Conservation (phyloP, 2,329 filamentous ascomycete species). For the Ceratocystis lukuohia region DNA sequence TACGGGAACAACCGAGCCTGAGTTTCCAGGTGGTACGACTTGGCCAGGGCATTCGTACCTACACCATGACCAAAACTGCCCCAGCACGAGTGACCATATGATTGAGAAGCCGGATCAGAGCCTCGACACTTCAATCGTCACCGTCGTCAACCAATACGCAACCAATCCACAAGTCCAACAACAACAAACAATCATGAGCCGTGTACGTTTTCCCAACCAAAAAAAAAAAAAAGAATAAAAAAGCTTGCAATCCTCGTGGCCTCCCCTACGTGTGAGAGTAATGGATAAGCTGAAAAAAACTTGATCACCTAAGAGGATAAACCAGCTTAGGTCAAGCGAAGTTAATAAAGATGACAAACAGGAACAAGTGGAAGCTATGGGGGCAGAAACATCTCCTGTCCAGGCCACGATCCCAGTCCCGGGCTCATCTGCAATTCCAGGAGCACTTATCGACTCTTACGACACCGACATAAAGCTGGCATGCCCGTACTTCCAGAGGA, state of each 20-base stretch:
- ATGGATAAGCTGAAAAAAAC: background rate
- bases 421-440: background rate
- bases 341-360: background rate
- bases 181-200: background rate
- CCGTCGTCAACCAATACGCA: background rate
- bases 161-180: background rate
- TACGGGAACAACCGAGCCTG: background rate
- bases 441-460: background rate
- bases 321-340: background rate
- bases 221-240: background rate
- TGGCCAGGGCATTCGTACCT: background rate
- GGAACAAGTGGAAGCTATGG: background rate
- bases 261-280: background rate
- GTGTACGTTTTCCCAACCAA: background rate
- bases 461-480: constrained; percentile 15
- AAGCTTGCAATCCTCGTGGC: background rate
- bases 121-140: background rate
- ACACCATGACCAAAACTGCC: background rate
- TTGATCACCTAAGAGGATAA: background rate
- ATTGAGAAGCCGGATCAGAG: background rate
- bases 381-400: background rate
- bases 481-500: constrained; percentile 17
- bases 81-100: background rate
- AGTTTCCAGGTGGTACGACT: background rate
- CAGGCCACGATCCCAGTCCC: background rate